These are phyloP conservation scores for Hyaloperonospora brassicae DNA, from an alignment of 352 stramenopile species.

Conservation along the genomic window DNA sequence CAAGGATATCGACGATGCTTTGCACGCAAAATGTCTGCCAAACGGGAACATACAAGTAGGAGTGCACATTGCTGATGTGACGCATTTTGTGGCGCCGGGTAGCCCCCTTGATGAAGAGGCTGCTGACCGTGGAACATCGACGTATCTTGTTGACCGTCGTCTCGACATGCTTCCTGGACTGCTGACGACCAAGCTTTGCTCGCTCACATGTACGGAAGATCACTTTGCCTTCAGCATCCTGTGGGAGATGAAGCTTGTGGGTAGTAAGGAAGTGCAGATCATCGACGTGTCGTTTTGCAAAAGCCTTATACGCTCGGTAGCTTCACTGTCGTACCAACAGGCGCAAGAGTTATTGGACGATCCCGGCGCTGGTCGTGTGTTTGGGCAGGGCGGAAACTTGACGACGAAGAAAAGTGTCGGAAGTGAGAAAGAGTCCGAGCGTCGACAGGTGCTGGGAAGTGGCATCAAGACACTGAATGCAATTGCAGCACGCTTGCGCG, in stretches of 20 bases:
- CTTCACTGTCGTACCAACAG: slow-evolving; percentile 95
- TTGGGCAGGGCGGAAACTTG: slow-evolving; percentile 22
- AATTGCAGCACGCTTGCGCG: slow-evolving; percentile 87
- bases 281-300: slow-evolving; percentile 96
- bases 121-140: slow-evolving; percentile 88
- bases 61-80: slow-evolving; percentile 99
- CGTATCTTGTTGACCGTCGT: slow-evolving; percentile 97
- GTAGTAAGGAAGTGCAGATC: slow-evolving; percentile 78
- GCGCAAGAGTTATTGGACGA: slow-evolving; percentile 94
- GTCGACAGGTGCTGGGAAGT: slow-evolving; percentile 50
- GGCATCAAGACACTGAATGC: slow-evolving; percentile 89
- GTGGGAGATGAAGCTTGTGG: slow-evolving; percentile 65
- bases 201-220: slow-evolving; percentile 77
- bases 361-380: slow-evolving; percentile 39
- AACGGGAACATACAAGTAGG: slow-evolving; percentile 92
- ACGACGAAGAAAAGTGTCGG: slow-evolving; percentile 40
- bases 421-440: slow-evolving; percentile 24
- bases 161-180: slow-evolving; percentile 97
- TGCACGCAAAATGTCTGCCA: slow-evolving; percentile 88
- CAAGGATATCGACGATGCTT: slow-evolving; percentile 98
- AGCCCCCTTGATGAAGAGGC: slow-evolving; percentile 94
- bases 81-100: slow-evolving; percentile 94
- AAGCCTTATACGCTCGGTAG: slow-evolving; percentile 95
- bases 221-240: slow-evolving; percentile 80
- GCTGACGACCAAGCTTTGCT: slow-evolving; percentile 97